Percentiles rank a stretch among this genome's conserved stretches.
phyloP scores from a whole-genome alignment of 129 eudicot genomes.

The Chrysanthemum lavandulifolium region DNA sequence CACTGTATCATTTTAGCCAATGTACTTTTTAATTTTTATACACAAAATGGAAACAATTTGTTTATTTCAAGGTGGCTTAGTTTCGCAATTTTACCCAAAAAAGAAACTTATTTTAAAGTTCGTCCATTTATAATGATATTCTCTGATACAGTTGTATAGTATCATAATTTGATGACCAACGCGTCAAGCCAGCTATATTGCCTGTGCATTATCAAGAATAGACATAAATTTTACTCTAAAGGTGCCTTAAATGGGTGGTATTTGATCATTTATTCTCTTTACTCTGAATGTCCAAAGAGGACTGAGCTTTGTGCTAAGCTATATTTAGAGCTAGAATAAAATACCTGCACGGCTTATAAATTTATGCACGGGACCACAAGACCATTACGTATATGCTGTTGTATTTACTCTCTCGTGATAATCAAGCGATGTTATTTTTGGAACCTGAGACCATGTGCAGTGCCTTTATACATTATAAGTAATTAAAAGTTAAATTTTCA shows the following conservation, averaged over 20 bases:
- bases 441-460: slow-evolving; percentile 1
- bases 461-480: slow-evolving; percentile 8
- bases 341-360: background rate
- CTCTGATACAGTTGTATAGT: too few relatives aligned
- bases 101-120: background rate
- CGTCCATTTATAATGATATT: too few relatives aligned
- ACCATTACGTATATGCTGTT: background rate
- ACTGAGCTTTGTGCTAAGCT: slow-evolving; percentile 1
- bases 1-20: background rate
- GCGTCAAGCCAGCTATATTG: background rate
- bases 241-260: background rate
- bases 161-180: too few relatives aligned
- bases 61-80: background rate
- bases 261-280: background rate
- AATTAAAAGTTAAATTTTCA: background rate
- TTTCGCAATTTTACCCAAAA: background rate
- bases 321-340: slow-evolving; percentile 4
- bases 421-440: background rate
- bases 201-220: background rate
- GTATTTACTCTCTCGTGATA: slow-evolving; percentile 8
- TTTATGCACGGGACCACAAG: slow-evolving; percentile 3
- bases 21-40: too few relatives aligned
- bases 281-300: background rate
- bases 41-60: background rate
- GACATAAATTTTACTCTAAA: background rate